Percentiles rank a stretch among this genome's conserved stretches.
phyloP scores from a whole-genome alignment of 1,284 basidiomycete genomes.

The Cryptococcus jaspeensis region DNA sequence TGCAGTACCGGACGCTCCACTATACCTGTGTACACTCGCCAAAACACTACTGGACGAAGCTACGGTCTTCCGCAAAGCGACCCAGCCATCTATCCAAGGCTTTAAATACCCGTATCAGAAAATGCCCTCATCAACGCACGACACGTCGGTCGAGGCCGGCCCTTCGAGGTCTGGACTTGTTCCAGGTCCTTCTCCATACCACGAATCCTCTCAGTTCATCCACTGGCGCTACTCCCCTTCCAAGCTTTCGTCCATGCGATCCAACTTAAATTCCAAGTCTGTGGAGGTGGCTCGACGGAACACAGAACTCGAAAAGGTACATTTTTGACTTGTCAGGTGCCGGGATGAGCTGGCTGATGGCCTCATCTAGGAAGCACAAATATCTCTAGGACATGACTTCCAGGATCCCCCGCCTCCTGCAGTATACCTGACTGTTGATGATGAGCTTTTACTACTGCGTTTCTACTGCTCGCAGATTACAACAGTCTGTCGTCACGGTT shows the following conservation, averaged over 20 bases:
- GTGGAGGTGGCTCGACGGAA: constrained; percentile 70
- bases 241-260: constrained; percentile 61
- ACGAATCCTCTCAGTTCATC: constrained; percentile 78
- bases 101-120: too few species aligned
- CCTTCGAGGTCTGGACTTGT: constrained; percentile 4
- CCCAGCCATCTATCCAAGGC: too few species aligned
- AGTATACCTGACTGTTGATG: constrained; percentile 72
- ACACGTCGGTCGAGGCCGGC: constrained; percentile 6
- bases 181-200: constrained; percentile 58
- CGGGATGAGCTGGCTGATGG: constrained; percentile 1
- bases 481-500: constrained; percentile 72
- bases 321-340: constrained; percentile 17
- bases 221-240: constrained; percentile 82
- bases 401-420: constrained; percentile 27
- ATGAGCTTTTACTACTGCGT: constrained; percentile 84
- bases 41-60: too few species aligned
- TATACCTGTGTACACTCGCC: too few species aligned
- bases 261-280: constrained; percentile 68
- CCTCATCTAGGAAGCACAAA: constrained; percentile 32
- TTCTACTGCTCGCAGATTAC: constrained; percentile 86
- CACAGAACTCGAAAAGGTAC: constrained; percentile 76
- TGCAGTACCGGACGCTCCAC: too few species aligned
- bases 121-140: constrained; percentile 4
- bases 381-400: constrained; percentile 25
- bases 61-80: too few species aligned